Conservation (phyloP, 2,329 filamentous ascomycete species). For the Gremmenia infestans region DNA sequence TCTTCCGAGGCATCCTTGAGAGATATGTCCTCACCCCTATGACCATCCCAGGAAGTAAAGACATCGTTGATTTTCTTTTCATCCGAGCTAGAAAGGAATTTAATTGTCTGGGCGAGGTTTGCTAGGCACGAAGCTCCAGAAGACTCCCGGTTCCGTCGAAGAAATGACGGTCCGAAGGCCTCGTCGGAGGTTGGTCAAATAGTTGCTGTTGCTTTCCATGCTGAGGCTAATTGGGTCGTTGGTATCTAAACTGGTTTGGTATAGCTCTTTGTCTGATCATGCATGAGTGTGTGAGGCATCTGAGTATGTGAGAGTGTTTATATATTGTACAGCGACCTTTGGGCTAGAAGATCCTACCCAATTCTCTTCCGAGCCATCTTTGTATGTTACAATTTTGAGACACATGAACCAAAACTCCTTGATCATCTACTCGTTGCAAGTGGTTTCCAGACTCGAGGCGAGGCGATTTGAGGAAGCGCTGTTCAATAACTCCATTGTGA, state of each 20-base stretch:
- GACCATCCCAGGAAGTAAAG: no score
- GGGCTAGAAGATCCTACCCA: not conserved
- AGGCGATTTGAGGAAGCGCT: not conserved
- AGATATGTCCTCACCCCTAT: no score
- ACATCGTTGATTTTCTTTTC: not conserved
- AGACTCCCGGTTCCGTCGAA: no score
- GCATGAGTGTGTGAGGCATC: not conserved
- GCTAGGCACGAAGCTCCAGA: no score
- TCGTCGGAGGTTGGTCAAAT: no score
- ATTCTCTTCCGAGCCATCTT: not conserved
- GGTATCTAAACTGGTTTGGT: no score
- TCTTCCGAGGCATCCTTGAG: no score
- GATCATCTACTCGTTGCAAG: not conserved
- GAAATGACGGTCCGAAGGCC: no score
- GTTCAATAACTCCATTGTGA: not conserved
- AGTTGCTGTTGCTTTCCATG: no score
- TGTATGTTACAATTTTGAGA: not conserved
- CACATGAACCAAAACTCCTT: not conserved
- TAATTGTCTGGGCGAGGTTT: no score
- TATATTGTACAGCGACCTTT: not conserved
- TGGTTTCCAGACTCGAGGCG: not conserved
- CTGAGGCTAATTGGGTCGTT: no score
- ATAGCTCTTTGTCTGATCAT: not conserved
- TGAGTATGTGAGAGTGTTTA: not conserved
- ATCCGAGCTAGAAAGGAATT: not conserved